phyloP scores from a whole-genome alignment of 345 rosid genomes.

The Barbarea vulgaris region DNA sequence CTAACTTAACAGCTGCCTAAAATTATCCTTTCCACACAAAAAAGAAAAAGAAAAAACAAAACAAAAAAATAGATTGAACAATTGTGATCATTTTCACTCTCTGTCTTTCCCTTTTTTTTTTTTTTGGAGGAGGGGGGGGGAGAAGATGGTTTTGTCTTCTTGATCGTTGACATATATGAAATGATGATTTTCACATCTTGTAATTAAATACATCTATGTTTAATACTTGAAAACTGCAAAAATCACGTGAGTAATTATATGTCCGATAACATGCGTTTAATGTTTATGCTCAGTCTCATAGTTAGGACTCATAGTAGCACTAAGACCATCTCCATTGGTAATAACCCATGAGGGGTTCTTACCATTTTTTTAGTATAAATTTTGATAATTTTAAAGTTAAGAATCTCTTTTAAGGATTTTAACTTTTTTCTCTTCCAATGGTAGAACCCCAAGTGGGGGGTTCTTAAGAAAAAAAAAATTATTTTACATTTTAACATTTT shows the following conservation, averaged over 20 bases:
- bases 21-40: background rate
- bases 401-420: no score
- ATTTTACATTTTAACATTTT: no score
- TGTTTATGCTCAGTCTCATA: no score
- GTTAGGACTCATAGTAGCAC: background rate
- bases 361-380: no score
- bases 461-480: no score
- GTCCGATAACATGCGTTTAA: background rate
- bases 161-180: background rate
- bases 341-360: no score
- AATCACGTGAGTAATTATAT: slow-evolving; percentile 6
- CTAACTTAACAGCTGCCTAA: slow-evolving; percentile 6
- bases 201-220: background rate
- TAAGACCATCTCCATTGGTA: no score
- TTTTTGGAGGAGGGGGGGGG: no score
- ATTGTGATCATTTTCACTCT: background rate
- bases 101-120: background rate
- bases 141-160: background rate
- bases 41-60: no score
- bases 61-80: background rate
- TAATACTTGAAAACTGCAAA: slow-evolving; percentile 3
- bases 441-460: no score
- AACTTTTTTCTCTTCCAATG: no score
- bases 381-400: no score
- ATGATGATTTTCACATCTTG: background rate